Evolutionary conservation across 2,329 filamentous ascomycete species (phyloP).

Genomic region (Aaosphaeria arxii): DNA sequence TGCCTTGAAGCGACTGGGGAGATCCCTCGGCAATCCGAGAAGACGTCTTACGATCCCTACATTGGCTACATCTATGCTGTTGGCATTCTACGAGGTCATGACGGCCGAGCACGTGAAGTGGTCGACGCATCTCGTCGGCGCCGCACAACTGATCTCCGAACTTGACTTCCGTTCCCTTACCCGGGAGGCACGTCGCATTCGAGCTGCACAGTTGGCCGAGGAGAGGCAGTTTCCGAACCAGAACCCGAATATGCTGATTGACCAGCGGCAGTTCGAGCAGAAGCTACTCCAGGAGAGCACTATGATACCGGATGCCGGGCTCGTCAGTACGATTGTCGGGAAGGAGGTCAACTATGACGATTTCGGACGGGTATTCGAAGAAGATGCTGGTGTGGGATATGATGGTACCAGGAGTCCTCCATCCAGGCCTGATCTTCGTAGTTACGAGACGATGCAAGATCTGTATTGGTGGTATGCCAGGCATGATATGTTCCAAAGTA

Average conservation of each 20-base stretch:
- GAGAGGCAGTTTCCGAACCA: slow-evolving; percentile 33
- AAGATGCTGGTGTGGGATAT: slow-evolving; percentile 35
- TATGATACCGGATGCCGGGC: slow-evolving; percentile 41
- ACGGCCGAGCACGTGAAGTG: slow-evolving; percentile 92
- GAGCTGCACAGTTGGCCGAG: slow-evolving; percentile 46
- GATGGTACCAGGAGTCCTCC: not conserved
- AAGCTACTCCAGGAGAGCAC: slow-evolving; percentile 46
- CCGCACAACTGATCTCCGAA: slow-evolving; percentile 76
- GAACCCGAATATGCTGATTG: slow-evolving; percentile 29
- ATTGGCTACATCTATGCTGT: slow-evolving; percentile 79
- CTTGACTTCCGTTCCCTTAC: slow-evolving; percentile 76
- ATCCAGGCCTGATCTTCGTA: slow-evolving; percentile 62
- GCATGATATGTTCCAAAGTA: slow-evolving; percentile 88
- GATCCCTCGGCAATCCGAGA: slow-evolving; percentile 68
- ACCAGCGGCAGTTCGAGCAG: slow-evolving; percentile 22
- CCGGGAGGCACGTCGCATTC: slow-evolving; percentile 65
- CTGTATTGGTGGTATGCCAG: slow-evolving; percentile 96
- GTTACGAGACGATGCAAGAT: slow-evolving; percentile 78
- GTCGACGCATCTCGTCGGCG: slow-evolving; percentile 87
- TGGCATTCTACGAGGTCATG: slow-evolving; percentile 94
- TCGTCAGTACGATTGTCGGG: slow-evolving; percentile 59
- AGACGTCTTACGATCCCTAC: slow-evolving; percentile 75
- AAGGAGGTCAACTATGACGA: slow-evolving; percentile 57
- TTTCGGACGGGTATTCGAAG: slow-evolving; percentile 50
- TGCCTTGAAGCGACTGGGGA: slow-evolving; percentile 73